These are phyloP conservation scores for Metschnikowia rubicola DNA, from an alignment of 805 yeast genomes.

Conservation along the genomic window DNA sequence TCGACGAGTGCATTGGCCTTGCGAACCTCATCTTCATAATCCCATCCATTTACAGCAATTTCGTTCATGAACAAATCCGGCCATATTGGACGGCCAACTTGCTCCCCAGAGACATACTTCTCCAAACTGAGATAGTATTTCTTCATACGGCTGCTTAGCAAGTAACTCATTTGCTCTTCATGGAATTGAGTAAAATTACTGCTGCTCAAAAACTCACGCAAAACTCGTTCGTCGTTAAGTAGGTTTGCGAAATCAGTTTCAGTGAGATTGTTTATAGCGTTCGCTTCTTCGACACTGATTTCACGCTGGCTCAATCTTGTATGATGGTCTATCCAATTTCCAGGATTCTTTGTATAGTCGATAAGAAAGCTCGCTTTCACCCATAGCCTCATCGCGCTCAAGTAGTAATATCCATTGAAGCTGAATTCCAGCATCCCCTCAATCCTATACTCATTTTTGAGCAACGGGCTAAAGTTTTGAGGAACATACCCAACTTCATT, in stretches of 20 bases:
- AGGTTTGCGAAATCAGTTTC: conserved; percentile 26
- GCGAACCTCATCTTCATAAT: conserved; percentile 19
- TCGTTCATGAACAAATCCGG: conserved; percentile 27
- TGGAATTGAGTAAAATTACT: conserved; percentile 27
- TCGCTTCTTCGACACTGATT: neutral
- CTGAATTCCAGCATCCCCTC: conserved; percentile 3
- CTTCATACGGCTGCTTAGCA: conserved; percentile 5
- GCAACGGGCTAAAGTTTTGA: conserved; percentile 21
- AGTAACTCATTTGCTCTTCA: conserved; percentile 23
- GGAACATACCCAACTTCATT: conserved; percentile 31
- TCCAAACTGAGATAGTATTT: conserved; percentile 1
- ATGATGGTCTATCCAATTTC: conserved; percentile 19
- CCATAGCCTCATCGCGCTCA: conserved; percentile 14
- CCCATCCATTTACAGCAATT: conserved; percentile 23
- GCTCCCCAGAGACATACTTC: conserved; percentile 11
- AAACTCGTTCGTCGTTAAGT: conserved; percentile 22
- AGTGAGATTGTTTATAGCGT: conserved; percentile 7
- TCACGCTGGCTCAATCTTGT: conserved; percentile 7
- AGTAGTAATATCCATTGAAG: conserved; percentile 5
- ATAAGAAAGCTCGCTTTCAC: conserved; percentile 19
- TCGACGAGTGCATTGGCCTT: conserved; percentile 9
- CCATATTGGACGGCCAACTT: conserved; percentile 20
- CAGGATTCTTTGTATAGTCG: conserved; percentile 24
- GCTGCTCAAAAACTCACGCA: conserved; percentile 25
- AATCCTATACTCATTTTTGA: conserved; percentile 28